Evolutionary conservation across 2,329 filamentous ascomycete genomes (phyloP), one percentile per base, ranked within the genome.

Genomic region (Alternaria incomplexa): DNA sequence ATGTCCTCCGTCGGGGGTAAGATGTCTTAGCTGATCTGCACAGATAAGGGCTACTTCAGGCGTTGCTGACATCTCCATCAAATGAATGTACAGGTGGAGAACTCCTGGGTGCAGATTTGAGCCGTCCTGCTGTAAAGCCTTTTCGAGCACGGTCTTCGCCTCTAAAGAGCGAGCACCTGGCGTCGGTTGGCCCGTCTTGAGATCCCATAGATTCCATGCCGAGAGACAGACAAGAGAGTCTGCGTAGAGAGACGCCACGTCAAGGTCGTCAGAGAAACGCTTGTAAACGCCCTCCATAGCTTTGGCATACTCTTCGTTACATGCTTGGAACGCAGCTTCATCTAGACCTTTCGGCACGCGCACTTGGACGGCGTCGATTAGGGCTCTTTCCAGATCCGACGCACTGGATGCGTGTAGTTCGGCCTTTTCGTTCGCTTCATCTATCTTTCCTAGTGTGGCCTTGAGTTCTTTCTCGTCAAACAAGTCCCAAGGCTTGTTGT

Each of bases 401-500:
- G 81, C 81, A 3, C 73, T 72, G 43, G 71, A 53, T 15, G 80
- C 73, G 55, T 79, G 68, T 3, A 75, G 68, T 44, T 79, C 79
- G 1, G 87, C 88, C 58, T 83, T 72, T 59, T 73, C 58, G 61
- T 83, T 81, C 1, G 86, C 85, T 13, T 75, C 60, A 58, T 84
- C 81, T 5, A 86, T 86, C 28, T 81, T 80, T 44, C 80, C 73
- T 7, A 90, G 80, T 0, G 84, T 86, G 0, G 72, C 77, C 11
- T 82, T 77, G 5, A 90, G 81, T 66, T 93, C 91, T 0, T 83
- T 78, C 1, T 84, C 79, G 57, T 91, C 90, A 67, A 93, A 93
- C 23, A 88, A 84, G 26, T 88, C 85, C 92, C 92, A 93, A 0
- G 91, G 89, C 72, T 93, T 93, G 81, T 94, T 92, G 77, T 91